Conservation (phyloP, 305 asterid species). For the Euphrasia arctica region DNA sequence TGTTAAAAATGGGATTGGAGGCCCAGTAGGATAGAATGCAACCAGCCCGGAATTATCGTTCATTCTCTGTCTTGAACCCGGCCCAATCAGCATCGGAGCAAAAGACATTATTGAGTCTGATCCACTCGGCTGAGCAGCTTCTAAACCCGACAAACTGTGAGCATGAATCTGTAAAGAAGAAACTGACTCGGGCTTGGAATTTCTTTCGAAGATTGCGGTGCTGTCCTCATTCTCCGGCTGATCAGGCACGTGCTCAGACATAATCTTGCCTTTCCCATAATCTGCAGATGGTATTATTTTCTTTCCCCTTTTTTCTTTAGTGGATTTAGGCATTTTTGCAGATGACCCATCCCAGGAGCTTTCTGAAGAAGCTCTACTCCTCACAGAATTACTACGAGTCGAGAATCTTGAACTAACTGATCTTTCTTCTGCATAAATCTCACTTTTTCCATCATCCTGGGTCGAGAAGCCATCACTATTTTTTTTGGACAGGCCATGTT, state of each 20-base stretch:
- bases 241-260: slow-evolving; percentile 45
- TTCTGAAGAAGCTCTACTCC: slow-evolving; percentile 92
- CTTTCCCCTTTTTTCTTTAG: slow-evolving; percentile 73
- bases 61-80: slow-evolving; percentile 62
- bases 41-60: slow-evolving; percentile 67
- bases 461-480: slow-evolving; percentile 41
- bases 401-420: slow-evolving; percentile 76
- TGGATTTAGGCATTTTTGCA: slow-evolving; percentile 51
- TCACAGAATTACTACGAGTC: slow-evolving; percentile 65
- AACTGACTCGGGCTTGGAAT: slow-evolving; percentile 24
- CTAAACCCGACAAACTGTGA: slow-evolving; percentile 36
- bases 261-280: slow-evolving; percentile 60
- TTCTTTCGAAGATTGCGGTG: slow-evolving; percentile 51
- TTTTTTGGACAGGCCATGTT: slow-evolving; percentile 52
- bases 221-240: slow-evolving; percentile 59
- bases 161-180: neutral
- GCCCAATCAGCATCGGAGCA: slow-evolving; percentile 74
- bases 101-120: slow-evolving; percentile 64
- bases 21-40: slow-evolving; percentile 94
- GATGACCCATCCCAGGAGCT: slow-evolving; percentile 94
- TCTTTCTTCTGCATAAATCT: slow-evolving; percentile 71
- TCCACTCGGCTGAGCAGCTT: slow-evolving; percentile 73
- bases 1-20: slow-evolving; percentile 92
- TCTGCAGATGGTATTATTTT: slow-evolving; percentile 47
- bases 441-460: slow-evolving; percentile 61